Evolutionary conservation across 2,329 filamentous ascomycete species (phyloP).

Genomic region (Colletotrichum brevisporum): DNA sequence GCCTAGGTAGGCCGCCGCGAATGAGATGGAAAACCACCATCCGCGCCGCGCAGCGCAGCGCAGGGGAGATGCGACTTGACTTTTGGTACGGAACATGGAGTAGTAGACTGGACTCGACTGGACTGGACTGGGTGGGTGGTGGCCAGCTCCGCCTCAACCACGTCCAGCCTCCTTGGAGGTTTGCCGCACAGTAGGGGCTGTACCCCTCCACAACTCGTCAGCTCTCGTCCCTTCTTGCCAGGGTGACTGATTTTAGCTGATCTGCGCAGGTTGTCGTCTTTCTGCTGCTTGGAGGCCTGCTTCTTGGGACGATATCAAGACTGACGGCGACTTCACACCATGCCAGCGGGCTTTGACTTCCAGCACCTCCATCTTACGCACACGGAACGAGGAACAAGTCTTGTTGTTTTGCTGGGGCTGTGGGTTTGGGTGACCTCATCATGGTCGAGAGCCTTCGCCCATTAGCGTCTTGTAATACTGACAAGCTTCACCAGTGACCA

Average conservation of each 20-base stretch:
- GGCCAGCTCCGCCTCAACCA: slow-evolving; percentile 21
- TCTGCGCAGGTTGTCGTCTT: slow-evolving; percentile 4
- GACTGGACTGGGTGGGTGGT: background rate
- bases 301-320: slow-evolving; percentile 15
- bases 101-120: too few species aligned
- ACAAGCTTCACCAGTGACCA: slow-evolving; percentile 11
- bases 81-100: too few species aligned
- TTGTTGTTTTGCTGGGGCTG: slow-evolving; percentile 22
- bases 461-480: slow-evolving; percentile 10
- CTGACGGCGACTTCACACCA: slow-evolving; percentile 6
- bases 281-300: background rate
- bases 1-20: background rate
- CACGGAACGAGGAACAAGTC: background rate
- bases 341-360: slow-evolving; percentile 5
- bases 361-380: slow-evolving; percentile 1
- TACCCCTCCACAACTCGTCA: slow-evolving; percentile 16
- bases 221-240: slow-evolving; percentile 13
- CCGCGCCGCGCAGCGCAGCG: slow-evolving; percentile 2
- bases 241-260: slow-evolving; percentile 12
- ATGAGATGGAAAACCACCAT: background rate
- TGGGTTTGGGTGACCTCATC: slow-evolving; percentile 29
- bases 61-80: slow-evolving; percentile 4
- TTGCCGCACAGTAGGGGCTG: background rate
- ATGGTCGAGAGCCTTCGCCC: slow-evolving; percentile 11
- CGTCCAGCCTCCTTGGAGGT: background rate